These are phyloP conservation scores for Pleurotus tuber-regium DNA, from an alignment of 768 basidiomycete species.

Conservation along the genomic window DNA sequence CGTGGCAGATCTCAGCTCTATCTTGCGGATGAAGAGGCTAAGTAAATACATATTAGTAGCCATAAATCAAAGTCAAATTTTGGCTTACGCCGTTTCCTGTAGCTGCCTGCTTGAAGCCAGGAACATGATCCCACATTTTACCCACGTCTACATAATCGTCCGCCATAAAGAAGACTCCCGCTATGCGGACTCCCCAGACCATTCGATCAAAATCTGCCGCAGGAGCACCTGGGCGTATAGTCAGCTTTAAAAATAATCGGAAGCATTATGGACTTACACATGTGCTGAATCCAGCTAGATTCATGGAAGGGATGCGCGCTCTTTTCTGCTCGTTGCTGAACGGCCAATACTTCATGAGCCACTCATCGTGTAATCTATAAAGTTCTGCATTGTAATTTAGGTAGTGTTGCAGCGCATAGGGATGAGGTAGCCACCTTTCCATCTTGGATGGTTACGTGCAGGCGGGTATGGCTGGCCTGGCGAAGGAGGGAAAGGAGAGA, in stretches of 20 bases:
- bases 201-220: constrained; percentile 14
- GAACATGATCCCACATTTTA: constrained; percentile 11
- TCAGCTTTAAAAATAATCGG: neutral
- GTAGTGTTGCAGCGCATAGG: neutral
- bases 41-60: neutral
- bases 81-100: constrained; percentile 12
- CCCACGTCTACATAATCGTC: constrained; percentile 14
- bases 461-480: constrained; percentile 15
- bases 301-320: constrained; percentile 12
- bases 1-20: constrained; percentile 14
- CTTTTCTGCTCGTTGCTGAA: constrained; percentile 11
- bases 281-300: constrained; percentile 14
- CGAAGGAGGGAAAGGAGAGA: constrained; percentile 13
- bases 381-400: constrained; percentile 3
- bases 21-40: constrained; percentile 12
- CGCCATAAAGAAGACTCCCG: constrained; percentile 12
- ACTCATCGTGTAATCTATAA: constrained; percentile 13
- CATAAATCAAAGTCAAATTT: neutral
- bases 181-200: constrained; percentile 14
- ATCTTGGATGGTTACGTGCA: constrained; percentile 13
- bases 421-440: constrained; percentile 11
- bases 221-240: constrained; percentile 9
- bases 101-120: constrained; percentile 13
- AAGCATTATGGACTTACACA: constrained; percentile 9
- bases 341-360: constrained; percentile 15